Base-by-base conservation (phyloP, 2,329 filamentous ascomycete species). In the Monilinia laxa region DNA sequence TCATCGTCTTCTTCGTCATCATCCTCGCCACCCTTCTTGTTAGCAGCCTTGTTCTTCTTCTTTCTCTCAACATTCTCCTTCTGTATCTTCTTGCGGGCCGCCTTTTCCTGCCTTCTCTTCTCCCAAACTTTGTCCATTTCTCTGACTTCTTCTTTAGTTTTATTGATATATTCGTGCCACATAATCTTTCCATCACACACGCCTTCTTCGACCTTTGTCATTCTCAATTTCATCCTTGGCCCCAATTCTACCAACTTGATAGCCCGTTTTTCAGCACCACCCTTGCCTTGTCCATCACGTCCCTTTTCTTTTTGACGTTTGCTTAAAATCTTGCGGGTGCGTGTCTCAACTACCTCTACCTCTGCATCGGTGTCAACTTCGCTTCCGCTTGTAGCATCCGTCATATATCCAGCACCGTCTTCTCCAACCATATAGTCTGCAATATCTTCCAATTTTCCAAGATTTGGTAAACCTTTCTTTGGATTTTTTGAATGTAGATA, bases 131-230 rank as follows among this genome's bases (percentile, higher is more conserved):
- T 86, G 72, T 98, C 93, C 73, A 97, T 79, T 70, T 90, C 86
- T 75, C 88, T 85, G 66, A 92, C 81, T 77, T 99, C 93, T 23
- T 86, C 84, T 72, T 87, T 87, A 9, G 87, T 87, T 83, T 99
- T 99, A 76, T 89, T 86, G 64, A 98, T 88, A 76, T 92, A 96
- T 76, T 97, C 93, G 78, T 99, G 95, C 95, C 95, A 99, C 90
- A 99, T 91, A 66, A 97, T 85, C 77, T 92, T 95, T 60, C 95
- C 95, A 35, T 86, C 85, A 74, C 93, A 97, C 9, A 98, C 79
- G 1, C 94, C 95, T 73, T 99, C 95, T 76, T 99, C 95, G 5
- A 99, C 93, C 81, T 99, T 99, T 65, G 92, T 93, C 79, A 99
- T 82, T 42, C 94, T 87, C 52, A 99, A 81, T 68, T 87, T 90